Conservation (phyloP, 768 basidiomycete genomes). For the Tulasnella sp. region DNA sequence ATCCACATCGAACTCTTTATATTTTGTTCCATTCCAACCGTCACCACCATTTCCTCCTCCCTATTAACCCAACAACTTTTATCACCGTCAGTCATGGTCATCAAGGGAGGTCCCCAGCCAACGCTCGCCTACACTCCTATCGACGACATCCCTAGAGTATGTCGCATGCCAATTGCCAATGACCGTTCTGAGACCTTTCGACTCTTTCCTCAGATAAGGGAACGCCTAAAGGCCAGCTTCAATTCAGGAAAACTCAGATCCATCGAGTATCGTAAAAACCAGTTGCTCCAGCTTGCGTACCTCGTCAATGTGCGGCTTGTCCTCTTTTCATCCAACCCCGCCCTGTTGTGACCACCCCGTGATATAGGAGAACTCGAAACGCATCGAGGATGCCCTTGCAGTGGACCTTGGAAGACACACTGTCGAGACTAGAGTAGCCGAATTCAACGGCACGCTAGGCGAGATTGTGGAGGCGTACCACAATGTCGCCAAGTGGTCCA, state of each 20-base stretch:
- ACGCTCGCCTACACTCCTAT: conserved; percentile 45
- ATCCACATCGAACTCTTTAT: neutral
- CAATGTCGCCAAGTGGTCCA: conserved; percentile 70
- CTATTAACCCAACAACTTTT: neutral
- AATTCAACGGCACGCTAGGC: conserved; percentile 50
- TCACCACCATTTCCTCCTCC: neutral
- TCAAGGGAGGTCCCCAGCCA: neutral
- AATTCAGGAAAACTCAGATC: conserved; percentile 58
- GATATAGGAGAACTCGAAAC: conserved; percentile 54
- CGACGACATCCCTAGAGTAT: conserved; percentile 51
- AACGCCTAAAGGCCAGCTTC: conserved; percentile 55
- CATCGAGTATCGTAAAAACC: conserved; percentile 67
- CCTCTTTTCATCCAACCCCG: neutral
- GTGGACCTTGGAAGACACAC: conserved; percentile 61
- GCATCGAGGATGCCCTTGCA: conserved; percentile 54
- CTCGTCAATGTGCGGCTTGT: conserved; percentile 25
- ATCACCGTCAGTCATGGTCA: neutral
- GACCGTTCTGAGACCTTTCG: neutral
- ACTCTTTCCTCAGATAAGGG: conserved; percentile 47
- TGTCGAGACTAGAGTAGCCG: conserved; percentile 60
- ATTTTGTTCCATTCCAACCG: neutral
- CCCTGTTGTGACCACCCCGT: neutral
- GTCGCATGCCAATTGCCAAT: neutral
- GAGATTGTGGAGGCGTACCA: conserved; percentile 54
- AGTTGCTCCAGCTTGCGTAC: conserved; percentile 62